A percentile compares a stretch with the other conserved stretches of the same genome.
phyloP scores from a whole-genome alignment of 2,329 filamentous ascomycete genomes.

The Orbilia ellipsospora region DNA sequence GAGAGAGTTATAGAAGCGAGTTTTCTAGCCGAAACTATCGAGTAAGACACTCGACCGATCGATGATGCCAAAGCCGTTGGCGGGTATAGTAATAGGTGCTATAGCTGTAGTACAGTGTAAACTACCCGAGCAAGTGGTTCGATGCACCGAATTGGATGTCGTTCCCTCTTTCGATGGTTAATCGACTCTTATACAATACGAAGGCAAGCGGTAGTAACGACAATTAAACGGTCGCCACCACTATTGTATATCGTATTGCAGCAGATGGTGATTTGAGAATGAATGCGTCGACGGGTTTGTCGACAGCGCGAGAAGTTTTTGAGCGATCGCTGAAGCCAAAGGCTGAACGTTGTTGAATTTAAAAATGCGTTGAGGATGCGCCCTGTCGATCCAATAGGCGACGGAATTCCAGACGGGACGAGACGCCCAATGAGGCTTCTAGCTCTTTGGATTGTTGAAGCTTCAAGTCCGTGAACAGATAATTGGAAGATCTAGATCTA shows the following conservation, averaged over 20 bases:
- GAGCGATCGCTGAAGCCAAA: conserved; percentile 20
- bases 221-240: background rate
- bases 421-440: background rate
- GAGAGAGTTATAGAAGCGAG: background rate
- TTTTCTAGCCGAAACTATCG: background rate
- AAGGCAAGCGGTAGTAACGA: background rate
- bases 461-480: background rate
- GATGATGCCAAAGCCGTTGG: background rate
- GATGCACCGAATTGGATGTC: background rate
- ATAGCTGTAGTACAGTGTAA: too few relatives aligned
- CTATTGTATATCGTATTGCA: background rate
- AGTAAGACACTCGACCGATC: conserved; percentile 4
- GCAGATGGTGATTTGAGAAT: background rate
- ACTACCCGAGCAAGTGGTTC: background rate
- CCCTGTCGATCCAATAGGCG: conserved; percentile 36
- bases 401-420: background rate
- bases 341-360: background rate
- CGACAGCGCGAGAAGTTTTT: background rate
- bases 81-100: too few relatives aligned
- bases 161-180: background rate
- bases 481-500: background rate
- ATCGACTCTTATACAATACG: background rate
- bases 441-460: background rate
- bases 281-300: background rate
- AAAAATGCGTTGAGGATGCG: conserved; percentile 27